Evolutionary conservation across 495 filamentous ascomycete genomes (phyloP).

Genomic region (Penicillium odoratum): DNA sequence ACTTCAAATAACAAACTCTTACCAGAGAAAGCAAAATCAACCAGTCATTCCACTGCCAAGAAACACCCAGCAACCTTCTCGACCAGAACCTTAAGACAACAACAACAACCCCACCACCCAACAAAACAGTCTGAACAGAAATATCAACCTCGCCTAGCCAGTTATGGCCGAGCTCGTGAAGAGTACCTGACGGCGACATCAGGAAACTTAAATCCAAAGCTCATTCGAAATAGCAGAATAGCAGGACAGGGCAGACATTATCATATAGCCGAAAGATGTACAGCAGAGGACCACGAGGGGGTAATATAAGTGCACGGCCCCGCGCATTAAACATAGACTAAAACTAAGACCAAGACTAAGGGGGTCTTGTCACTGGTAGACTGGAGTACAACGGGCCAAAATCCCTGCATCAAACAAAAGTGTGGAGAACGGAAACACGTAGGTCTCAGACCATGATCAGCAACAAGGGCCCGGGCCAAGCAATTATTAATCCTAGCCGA

Average conservation of each 20-base stretch:
- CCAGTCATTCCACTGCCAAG: constrained; percentile 23
- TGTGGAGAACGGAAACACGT: not conserved
- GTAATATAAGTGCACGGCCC: constrained; percentile 5
- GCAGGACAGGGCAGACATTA: not conserved
- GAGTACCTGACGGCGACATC: constrained; percentile 19
- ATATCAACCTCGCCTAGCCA: constrained; percentile 27
- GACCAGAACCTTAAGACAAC: constrained; percentile 27
- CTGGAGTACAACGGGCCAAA: not conserved
- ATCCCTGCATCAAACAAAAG: constrained; percentile 1
- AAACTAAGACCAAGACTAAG: not conserved
- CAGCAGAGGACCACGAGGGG: constrained; percentile 6
- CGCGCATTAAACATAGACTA: constrained; percentile 17
- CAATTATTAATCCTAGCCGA: not conserved
- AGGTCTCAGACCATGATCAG: not conserved
- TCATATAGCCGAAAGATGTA: not conserved
- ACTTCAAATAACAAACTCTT: constrained; percentile 6
- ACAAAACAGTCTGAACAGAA: constrained; percentile 23
- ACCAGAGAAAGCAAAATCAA: constrained; percentile 22
- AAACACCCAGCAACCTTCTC: constrained; percentile 12
- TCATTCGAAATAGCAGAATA: not conserved
- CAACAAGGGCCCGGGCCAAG: not conserved
- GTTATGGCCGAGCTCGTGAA: constrained; percentile 26
- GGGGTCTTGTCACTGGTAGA: too few species aligned
- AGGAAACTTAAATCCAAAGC: constrained; percentile 1
- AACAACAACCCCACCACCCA: constrained; percentile 11